Percentiles rank a stretch among this genome's conserved stretches.
phyloP scores from a whole-genome alignment of 2,329 filamentous ascomycete species.

The Massarina eburnea region DNA sequence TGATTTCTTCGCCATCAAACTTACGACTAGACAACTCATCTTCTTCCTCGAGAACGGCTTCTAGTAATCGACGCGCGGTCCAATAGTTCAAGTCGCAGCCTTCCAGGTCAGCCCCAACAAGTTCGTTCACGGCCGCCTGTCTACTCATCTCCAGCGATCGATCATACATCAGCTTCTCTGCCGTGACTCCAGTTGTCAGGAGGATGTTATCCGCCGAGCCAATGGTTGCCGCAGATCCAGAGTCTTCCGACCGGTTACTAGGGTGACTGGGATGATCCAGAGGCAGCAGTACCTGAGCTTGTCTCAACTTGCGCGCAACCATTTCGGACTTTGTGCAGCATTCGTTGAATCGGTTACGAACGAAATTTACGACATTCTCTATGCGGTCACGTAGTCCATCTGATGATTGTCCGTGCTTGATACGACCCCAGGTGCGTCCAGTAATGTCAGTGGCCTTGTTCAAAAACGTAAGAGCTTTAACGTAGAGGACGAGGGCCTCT shows the following conservation, averaged over 20 bases:
- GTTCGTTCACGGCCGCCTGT: constrained; percentile 90
- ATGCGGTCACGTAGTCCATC: constrained; percentile 64
- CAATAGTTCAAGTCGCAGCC: constrained; percentile 92
- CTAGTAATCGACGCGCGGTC: constrained; percentile 91
- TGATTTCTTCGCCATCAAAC: constrained; percentile 52
- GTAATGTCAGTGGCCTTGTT: constrained; percentile 96
- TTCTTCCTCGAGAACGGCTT: constrained; percentile 88
- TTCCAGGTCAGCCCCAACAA: constrained; percentile 82
- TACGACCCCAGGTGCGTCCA: constrained; percentile 86
- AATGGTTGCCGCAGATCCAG: constrained; percentile 58
- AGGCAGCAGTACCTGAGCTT: constrained; percentile 82
- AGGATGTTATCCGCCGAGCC: constrained; percentile 77
- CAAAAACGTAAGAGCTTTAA: constrained; percentile 87
- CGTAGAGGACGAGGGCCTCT: constrained; percentile 92
- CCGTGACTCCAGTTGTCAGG: constrained; percentile 84
- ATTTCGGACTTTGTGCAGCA: constrained; percentile 95
- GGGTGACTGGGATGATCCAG: constrained; percentile 85
- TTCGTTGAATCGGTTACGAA: constrained; percentile 91
- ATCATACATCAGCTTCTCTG: constrained; percentile 98
- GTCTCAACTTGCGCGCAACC: constrained; percentile 82
- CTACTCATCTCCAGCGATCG: constrained; percentile 96
- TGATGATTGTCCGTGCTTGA: constrained; percentile 61
- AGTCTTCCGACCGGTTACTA: constrained; percentile 68
- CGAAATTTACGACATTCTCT: constrained; percentile 94
- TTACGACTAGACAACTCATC: constrained; percentile 56